phyloP scores from a whole-genome alignment of 176 grass and related monocot species.

The Elymus sibiricus region DNA sequence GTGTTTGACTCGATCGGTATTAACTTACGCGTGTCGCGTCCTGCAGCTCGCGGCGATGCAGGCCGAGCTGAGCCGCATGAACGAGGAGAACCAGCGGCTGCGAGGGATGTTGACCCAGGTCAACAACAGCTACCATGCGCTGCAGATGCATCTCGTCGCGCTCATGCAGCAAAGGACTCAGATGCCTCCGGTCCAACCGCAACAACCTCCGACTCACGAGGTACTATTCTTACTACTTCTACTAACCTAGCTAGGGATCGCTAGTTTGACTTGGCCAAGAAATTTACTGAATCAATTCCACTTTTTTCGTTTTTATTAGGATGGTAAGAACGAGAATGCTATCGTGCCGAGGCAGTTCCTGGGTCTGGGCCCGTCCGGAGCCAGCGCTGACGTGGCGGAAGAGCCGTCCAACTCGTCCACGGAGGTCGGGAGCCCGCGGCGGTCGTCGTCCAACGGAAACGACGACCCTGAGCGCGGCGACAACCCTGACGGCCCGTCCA shows the following conservation, averaged over 20 bases:
- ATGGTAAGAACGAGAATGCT: slow-evolving; percentile 10
- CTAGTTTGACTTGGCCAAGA: neutral
- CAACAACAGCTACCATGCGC: slow-evolving; percentile 70
- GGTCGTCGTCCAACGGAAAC: slow-evolving; percentile 35
- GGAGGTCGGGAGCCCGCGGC: slow-evolving; percentile 52
- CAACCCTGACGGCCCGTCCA: slow-evolving; percentile 27
- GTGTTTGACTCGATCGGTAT: neutral
- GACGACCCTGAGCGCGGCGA: slow-evolving; percentile 21
- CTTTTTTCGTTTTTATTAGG: neutral
- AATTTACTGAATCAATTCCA: neutral
- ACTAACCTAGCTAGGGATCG: neutral
- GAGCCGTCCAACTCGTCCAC: slow-evolving; percentile 84
- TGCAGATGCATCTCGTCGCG: slow-evolving; percentile 70
- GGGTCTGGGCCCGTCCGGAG: slow-evolving; percentile 33
- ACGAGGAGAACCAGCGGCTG: slow-evolving; percentile 89
- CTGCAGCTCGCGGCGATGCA: slow-evolving; percentile 58
- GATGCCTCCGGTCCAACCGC: slow-evolving; percentile 11
- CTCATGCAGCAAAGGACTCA: slow-evolving; percentile 59
- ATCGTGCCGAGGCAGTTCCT: slow-evolving; percentile 58
- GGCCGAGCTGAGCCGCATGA: slow-evolving; percentile 70
- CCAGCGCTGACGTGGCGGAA: slow-evolving; percentile 1
- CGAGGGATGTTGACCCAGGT: slow-evolving; percentile 70
- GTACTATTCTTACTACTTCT: neutral
- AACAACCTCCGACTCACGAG: slow-evolving; percentile 9
- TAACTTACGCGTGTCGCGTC: neutral